These are phyloP conservation scores for Ophiosphaerella korrae DNA, from an alignment of 2,329 filamentous ascomycete species.

Conservation along the genomic window DNA sequence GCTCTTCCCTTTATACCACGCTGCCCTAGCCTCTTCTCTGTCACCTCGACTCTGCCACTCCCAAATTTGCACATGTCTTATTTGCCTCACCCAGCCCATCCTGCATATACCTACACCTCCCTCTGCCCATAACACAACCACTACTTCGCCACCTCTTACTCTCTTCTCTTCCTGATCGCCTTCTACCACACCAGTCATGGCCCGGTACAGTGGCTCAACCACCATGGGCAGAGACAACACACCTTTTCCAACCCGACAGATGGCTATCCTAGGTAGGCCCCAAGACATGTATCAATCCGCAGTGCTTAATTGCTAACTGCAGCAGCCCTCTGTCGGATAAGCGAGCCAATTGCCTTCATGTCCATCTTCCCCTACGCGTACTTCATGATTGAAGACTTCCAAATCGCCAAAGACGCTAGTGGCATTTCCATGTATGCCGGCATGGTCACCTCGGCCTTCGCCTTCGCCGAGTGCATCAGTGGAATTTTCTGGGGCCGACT, in stretches of 20 bases:
- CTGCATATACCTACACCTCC: slow-evolving; percentile 5
- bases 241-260: slow-evolving; percentile 63
- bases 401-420: slow-evolving; percentile 76
- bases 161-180: slow-evolving; percentile 1
- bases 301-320: slow-evolving; percentile 4
- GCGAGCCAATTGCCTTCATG: slow-evolving; percentile 99
- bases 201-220: slow-evolving; percentile 34
- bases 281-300: background rate
- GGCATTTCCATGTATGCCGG: slow-evolving; percentile 91
- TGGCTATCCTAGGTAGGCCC: slow-evolving; percentile 60
- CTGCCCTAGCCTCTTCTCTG: slow-evolving; percentile 41
- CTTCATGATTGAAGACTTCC: slow-evolving; percentile 93
- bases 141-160: background rate
- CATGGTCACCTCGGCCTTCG: slow-evolving; percentile 95
- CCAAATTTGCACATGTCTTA: slow-evolving; percentile 40
- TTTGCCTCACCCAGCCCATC: slow-evolving; percentile 19
- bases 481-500: slow-evolving; percentile 91
- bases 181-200: slow-evolving; percentile 29
- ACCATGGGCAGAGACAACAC: slow-evolving; percentile 41
- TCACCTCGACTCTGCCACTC: slow-evolving; percentile 29
- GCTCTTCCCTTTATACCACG: slow-evolving; percentile 45
- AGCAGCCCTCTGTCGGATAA: slow-evolving; percentile 88
- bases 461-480: slow-evolving; percentile 91
- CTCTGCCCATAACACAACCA: background rate
- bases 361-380: slow-evolving; percentile 99